Evolutionary conservation across 2,329 filamentous ascomycete species (phyloP).

Genomic region (Sclerotinia minor): DNA sequence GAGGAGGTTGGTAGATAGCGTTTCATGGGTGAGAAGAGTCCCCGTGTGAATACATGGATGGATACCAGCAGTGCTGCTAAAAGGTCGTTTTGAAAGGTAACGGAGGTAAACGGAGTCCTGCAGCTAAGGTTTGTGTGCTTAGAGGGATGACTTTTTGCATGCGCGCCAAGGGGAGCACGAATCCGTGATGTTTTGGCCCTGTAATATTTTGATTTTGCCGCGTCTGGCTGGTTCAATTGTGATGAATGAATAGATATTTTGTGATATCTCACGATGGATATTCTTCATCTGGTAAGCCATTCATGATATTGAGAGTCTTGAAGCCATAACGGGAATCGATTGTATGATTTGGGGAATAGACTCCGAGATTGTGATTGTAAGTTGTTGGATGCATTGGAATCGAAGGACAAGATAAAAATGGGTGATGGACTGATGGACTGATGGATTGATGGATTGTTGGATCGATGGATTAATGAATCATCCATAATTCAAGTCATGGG

Average conservation of each 20-base stretch:
- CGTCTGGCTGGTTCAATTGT: slow-evolving; percentile 3
- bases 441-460: slow-evolving; percentile 1
- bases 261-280: not conserved
- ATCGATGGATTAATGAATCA: not conserved
- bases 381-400: not conserved
- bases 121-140: not conserved
- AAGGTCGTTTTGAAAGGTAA: slow-evolving; percentile 1
- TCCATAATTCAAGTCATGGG: not conserved
- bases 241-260: not conserved
- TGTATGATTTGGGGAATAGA: not conserved
- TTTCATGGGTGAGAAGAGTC: slow-evolving; percentile 1
- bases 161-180: slow-evolving; percentile 4
- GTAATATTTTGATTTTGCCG: slow-evolving; percentile 17
- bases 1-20: slow-evolving; percentile 6
- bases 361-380: not conserved
- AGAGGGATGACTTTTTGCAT: slow-evolving; percentile 4
- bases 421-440: not conserved
- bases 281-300: not conserved
- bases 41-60: not conserved
- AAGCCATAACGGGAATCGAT: not conserved
- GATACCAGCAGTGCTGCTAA: not conserved
- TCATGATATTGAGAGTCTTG: not conserved
- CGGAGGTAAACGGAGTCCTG: slow-evolving; percentile 1
- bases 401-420: not conserved
- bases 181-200: slow-evolving; percentile 3